phyloP scores from a whole-genome alignment of 352 stramenopile species.

The Globisporangium canariense region DNA sequence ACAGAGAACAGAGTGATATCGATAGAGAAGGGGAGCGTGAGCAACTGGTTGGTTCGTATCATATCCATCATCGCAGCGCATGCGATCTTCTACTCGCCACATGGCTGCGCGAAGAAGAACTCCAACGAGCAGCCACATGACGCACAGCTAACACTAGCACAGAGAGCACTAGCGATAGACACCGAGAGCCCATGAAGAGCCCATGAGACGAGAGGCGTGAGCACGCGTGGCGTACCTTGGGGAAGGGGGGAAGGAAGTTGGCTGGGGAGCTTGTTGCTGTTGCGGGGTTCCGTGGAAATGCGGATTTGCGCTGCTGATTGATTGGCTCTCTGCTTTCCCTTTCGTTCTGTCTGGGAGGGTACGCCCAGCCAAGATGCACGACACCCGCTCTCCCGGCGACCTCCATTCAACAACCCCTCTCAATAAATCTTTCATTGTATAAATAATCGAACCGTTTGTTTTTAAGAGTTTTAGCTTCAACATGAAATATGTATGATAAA shows the following conservation, averaged over 20 bases:
- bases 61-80: not conserved
- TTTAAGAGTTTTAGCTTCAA: not conserved
- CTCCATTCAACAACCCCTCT: not conserved
- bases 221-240: not conserved
- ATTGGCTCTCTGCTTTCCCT: slow-evolving; percentile 7
- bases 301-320: slow-evolving; percentile 13
- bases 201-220: not conserved
- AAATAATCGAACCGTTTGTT: not conserved
- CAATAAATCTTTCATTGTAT: not conserved
- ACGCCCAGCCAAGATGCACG: too few species aligned
- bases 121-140: not conserved
- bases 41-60: not conserved
- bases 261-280: not conserved
- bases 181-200: not conserved
- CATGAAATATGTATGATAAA: not conserved
- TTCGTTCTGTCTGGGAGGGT: not conserved
- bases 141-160: not conserved
- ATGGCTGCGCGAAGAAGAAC: not conserved
- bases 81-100: not conserved
- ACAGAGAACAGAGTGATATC: not conserved
- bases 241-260: not conserved
- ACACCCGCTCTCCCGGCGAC: not conserved
- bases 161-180: not conserved
- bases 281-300: slow-evolving; percentile 15
- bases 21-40: not conserved